phyloP scores from a whole-genome alignment of 2,329 filamentous ascomycete species.

The Rasamsonia emersonii region DNA sequence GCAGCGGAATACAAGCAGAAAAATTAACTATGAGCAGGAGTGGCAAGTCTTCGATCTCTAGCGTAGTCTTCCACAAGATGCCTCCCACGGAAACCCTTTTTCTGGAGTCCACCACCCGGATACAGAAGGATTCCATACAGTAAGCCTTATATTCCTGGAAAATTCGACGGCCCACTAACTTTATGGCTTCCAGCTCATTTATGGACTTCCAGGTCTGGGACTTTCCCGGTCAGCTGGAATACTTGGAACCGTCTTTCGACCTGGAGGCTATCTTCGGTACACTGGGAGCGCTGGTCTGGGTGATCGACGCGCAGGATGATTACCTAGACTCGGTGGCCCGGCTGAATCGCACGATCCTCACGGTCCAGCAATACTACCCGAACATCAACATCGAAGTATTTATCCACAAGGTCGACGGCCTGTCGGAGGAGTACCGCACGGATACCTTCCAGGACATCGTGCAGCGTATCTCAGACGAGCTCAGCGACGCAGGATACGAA shows the following conservation, averaged over 20 bases:
- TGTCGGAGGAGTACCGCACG: constrained; percentile 91
- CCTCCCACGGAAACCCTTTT: constrained; percentile 93
- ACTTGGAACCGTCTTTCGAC: constrained; percentile 81
- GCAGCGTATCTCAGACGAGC: constrained; percentile 90
- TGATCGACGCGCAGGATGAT: constrained; percentile 96
- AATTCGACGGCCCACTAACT: constrained; percentile 5
- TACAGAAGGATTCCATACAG: constrained; percentile 94
- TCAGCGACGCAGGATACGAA: constrained; percentile 86
- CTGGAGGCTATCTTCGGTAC: constrained; percentile 90
- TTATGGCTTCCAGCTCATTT: constrained; percentile 60
- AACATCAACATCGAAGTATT: constrained; percentile 97
- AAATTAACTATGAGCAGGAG: constrained; percentile 52
- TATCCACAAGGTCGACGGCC: constrained; percentile 97
- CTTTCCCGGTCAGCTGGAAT: constrained; percentile 90
- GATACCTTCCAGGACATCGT: constrained; percentile 96
- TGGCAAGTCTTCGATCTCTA: constrained; percentile 96
- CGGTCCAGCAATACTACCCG: constrained; percentile 79
- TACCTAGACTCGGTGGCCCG: constrained; percentile 85
- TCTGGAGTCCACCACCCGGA: constrained; percentile 85
- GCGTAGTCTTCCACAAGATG: constrained; percentile 98
- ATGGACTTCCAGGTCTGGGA: constrained; percentile 99
- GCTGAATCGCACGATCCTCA: constrained; percentile 80
- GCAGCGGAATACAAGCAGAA: background rate
- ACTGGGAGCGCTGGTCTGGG: constrained; percentile 92
- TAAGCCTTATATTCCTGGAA: too few relatives aligned